Conservation (phyloP, 192 early-diverging fungal genomes). For the Coemansia erecta region DNA sequence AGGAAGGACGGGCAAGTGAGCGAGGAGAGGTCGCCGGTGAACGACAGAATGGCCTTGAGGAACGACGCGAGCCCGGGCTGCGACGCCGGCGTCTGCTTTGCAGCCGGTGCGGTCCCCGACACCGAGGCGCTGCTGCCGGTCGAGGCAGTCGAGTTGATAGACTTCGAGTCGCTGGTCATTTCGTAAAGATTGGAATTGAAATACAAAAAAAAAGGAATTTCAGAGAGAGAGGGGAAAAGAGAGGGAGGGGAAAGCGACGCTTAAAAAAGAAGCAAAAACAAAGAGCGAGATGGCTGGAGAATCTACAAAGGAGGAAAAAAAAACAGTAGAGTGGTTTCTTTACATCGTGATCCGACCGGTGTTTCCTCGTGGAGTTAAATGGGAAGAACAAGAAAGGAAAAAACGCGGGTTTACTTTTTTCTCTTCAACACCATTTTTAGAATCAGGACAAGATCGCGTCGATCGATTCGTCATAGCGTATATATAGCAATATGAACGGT, state of each 20-base stretch:
- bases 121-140: conserved; percentile 6
- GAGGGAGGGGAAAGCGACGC: not conserved
- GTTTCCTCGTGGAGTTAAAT: too few relatives aligned
- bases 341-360: too few relatives aligned
- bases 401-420: too few relatives aligned
- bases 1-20: conserved; percentile 80
- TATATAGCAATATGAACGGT: too few relatives aligned
- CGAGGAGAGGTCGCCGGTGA: conserved; percentile 77
- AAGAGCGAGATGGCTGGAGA: too few relatives aligned
- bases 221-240: not conserved
- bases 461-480: too few relatives aligned
- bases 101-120: conserved; percentile 27
- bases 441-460: too few relatives aligned
- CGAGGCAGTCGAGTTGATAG: conserved; percentile 20
- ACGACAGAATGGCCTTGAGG: conserved; percentile 66
- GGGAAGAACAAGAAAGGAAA: too few relatives aligned
- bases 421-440: too few relatives aligned
- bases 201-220: conserved; percentile 2
- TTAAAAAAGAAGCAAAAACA: not conserved
- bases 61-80: conserved; percentile 66
- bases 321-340: too few relatives aligned
- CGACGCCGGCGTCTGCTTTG: conserved; percentile 58
- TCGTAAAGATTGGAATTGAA: not conserved
- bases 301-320: not conserved
- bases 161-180: conserved; percentile 47